phyloP scores from a whole-genome alignment of 148 eudicot genomes.

The Amaranthus hypochondriacus region DNA sequence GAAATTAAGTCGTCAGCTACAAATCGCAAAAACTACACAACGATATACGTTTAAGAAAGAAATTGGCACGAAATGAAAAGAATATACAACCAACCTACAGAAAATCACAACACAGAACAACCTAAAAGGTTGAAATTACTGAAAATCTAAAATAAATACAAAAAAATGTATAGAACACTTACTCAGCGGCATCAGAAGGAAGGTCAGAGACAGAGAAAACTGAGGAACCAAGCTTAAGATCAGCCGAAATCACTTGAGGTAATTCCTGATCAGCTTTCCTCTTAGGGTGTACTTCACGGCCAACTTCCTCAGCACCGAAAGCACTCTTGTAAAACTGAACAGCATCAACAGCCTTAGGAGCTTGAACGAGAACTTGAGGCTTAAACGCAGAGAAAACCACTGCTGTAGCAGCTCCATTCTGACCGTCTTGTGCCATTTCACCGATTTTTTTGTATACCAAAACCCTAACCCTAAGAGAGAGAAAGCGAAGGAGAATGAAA shows the following conservation, averaged over 20 bases:
- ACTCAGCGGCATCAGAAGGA: constrained; percentile 48
- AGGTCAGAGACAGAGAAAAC: constrained; percentile 55
- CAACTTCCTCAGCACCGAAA: constrained; percentile 76
- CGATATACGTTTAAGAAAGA: neutral
- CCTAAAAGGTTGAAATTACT: neutral
- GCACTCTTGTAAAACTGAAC: constrained; percentile 83
- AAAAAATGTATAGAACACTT: neutral
- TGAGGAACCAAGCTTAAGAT: constrained; percentile 58
- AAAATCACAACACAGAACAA: neutral
- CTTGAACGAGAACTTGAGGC: constrained; percentile 57
- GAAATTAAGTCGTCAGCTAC: neutral
- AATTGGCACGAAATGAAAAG: neutral
- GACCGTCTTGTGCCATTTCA: constrained; percentile 45
- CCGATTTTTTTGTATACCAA: neutral
- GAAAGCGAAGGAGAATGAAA: constrained; percentile 15
- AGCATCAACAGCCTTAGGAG: constrained; percentile 65
- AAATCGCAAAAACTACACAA: neutral
- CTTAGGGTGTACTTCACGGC: constrained; percentile 55
- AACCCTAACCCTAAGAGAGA: constrained; percentile 47
- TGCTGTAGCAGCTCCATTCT: constrained; percentile 34
- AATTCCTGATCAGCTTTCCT: constrained; percentile 86
- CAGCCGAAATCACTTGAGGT: constrained; percentile 69
- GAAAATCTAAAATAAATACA: neutral
- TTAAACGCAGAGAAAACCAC: constrained; percentile 49
- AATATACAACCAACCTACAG: neutral